Percentiles rank a stretch among this genome's conserved stretches.
phyloP scores from a whole-genome alignment of 257 asterid genomes.

The Oldenlandia corymbosa region DNA sequence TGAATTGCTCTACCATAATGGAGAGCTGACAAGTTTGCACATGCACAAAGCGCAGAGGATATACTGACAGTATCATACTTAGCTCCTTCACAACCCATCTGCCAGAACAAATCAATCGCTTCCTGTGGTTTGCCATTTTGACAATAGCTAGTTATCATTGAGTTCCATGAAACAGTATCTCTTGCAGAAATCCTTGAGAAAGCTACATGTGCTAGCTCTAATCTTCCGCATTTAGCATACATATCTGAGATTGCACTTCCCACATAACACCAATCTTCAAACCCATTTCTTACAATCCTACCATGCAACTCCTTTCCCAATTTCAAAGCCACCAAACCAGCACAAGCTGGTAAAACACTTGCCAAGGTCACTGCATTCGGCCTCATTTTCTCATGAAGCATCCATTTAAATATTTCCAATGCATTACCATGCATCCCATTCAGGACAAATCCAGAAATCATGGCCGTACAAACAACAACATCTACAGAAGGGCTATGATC shows the following conservation, averaged over 20 bases:
- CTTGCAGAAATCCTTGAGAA: conserved; percentile 49
- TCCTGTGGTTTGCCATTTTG: conserved; percentile 69
- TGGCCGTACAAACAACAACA: conserved; percentile 65
- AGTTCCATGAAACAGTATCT: conserved; percentile 79
- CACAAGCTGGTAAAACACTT: conserved; percentile 82
- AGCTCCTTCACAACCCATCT: conserved; percentile 57
- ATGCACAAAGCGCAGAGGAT: conserved; percentile 79
- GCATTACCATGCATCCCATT: conserved; percentile 70
- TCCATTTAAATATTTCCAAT: conserved; percentile 45
- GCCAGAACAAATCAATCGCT: conserved; percentile 56
- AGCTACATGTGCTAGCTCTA: conserved; percentile 54
- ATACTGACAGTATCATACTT: conserved; percentile 65
- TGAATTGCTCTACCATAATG: conserved; percentile 71
- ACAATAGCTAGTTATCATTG: conserved; percentile 62
- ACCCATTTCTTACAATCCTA: conserved; percentile 41
- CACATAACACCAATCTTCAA: conserved; percentile 54
- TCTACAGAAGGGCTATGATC: conserved; percentile 45
- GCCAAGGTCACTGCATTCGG: conserved; percentile 88
- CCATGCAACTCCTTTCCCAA: conserved; percentile 77
- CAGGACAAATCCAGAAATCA: conserved; percentile 79
- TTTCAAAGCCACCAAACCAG: conserved; percentile 50
- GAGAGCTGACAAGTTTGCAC: conserved; percentile 59
- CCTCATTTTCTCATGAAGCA: conserved; percentile 45
- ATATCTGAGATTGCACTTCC: conserved; percentile 78
- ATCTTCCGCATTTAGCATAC: conserved; percentile 82